Base-by-base conservation (phyloP, 2,329 filamentous ascomycete species). In the Pseudogymnoascus sp. region DNA sequence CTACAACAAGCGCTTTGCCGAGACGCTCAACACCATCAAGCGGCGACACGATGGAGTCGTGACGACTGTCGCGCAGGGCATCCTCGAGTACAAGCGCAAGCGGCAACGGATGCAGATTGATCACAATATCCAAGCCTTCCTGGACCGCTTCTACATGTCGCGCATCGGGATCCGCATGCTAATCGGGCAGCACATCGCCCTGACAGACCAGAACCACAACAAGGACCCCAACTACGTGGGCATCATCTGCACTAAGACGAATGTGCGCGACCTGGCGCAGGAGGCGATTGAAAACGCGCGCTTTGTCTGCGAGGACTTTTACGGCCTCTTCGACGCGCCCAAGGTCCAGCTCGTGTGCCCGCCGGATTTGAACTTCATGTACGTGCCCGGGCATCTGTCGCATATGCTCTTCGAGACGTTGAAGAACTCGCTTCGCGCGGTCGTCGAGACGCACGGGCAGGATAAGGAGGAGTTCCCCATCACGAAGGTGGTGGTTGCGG, bases 321-420 rank as follows among this genome's bases (percentile, higher is more conserved):
- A 98, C 74, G 95, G 95, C 66, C 81, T 99, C 10, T 99, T 98
- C 72, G 93, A 98, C 73, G 93, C 95, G 7, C 95, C 95, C 63
- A 96, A 96, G 76, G 89, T 99, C 69, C 93, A 98, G 77, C 88
- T 99, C 63, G 91, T 99, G 65, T 99, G 95, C 81, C 92, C 93
- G 72, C 89, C 91, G 16, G 88, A 96, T 75, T 83, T 99, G 72
- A 89, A 96, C 81, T 99, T 99, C 79, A 99, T 99, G 95, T 99
- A 99, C 74, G 95, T 99, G 62, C 95, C 95, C 0, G 95, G 95
- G n/a, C 95, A 99, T 78, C 76, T 99, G 76, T 96, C 92, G 69
- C 95, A 99, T 79, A 99, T 99, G 95, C 89, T 99, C 61, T 99
- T 99, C 77, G 95, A 99, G 79, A 99, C 95, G 1, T 82, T 99